Percentiles rank a stretch among this genome's conserved stretches.
phyloP scores from a whole-genome alignment of 192 early-diverging fungal genomes.

The Rhizophagus prolifer region DNA sequence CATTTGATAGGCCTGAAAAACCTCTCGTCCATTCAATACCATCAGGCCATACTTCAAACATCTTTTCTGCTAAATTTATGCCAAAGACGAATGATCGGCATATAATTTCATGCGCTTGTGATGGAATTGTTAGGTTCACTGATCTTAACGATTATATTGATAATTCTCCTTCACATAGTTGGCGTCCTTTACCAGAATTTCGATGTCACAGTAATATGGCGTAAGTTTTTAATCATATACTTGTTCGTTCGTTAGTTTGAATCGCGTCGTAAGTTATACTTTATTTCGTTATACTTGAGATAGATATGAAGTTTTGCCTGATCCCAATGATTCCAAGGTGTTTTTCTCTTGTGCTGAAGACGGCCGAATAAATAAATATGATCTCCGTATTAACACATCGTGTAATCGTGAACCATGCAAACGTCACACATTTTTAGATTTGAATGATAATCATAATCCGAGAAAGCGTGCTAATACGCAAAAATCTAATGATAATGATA shows the following conservation, averaged over 20 bases:
- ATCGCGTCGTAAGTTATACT: no score
- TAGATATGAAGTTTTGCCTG: constrained; percentile 52
- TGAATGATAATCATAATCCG: not conserved
- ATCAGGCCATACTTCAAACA: constrained; percentile 69
- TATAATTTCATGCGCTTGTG: constrained; percentile 64
- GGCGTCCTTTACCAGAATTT: constrained; percentile 37
- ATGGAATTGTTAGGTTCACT: constrained; percentile 58
- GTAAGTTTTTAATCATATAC: constrained; percentile 10
- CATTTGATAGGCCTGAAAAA: constrained; percentile 30
- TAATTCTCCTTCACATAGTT: constrained; percentile 18
- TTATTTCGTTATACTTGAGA: not conserved
- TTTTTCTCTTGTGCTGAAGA: constrained; percentile 54
- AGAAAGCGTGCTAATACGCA: not conserved
- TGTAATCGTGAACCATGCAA: constrained; percentile 39
- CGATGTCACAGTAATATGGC: constrained; percentile 41
- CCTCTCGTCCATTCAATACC: constrained; percentile 44
- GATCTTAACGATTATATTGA: constrained; percentile 40
- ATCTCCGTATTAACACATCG: constrained; percentile 40
- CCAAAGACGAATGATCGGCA: constrained; percentile 54
- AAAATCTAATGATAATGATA: no score
- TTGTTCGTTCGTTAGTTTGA: no score
- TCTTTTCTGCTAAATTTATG: constrained; percentile 76
- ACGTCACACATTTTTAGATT: constrained; percentile 41
- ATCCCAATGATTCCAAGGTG: constrained; percentile 40
- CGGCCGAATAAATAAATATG: constrained; percentile 46